Evolutionary conservation across 768 basidiomycete species (phyloP).

Genomic region (Pleurotus salmoneostramineus): DNA sequence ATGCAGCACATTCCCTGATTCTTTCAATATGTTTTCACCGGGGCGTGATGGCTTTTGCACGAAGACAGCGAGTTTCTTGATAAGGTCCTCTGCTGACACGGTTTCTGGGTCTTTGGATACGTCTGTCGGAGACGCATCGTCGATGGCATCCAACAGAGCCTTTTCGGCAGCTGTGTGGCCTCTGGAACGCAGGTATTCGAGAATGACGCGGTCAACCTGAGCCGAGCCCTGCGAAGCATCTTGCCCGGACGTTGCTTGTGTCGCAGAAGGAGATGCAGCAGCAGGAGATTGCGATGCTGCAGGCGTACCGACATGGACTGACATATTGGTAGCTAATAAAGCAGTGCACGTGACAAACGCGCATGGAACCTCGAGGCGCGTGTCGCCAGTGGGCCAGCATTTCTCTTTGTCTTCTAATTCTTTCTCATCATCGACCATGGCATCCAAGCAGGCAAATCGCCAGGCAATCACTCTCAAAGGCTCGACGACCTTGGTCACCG

Average conservation of each 20-base stretch:
- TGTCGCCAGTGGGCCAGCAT: too few species aligned
- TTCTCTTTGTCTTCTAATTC: too few species aligned
- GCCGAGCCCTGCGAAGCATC: constrained; percentile 30
- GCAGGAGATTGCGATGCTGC: constrained; percentile 46
- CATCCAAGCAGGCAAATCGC: constrained; percentile 45
- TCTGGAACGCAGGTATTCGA: constrained; percentile 46
- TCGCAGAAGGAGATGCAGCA: constrained; percentile 39
- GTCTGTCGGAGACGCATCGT: constrained; percentile 37
- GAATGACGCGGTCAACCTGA: constrained; percentile 37
- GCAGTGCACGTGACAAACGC: not conserved
- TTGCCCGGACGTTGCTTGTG: constrained; percentile 24
- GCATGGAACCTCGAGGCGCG: not conserved
- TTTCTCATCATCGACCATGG: constrained; percentile 3
- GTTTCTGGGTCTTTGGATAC: constrained; percentile 37
- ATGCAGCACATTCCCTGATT: constrained; percentile 59
- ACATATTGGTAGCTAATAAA: constrained; percentile 29
- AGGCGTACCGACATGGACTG: constrained; percentile 37
- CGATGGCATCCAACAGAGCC: constrained; percentile 40
- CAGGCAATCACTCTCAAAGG: constrained; percentile 94
- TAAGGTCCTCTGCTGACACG: constrained; percentile 43
- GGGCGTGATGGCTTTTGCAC: constrained; percentile 64
- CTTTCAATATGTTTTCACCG: constrained; percentile 70
- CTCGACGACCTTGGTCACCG: constrained; percentile 88
- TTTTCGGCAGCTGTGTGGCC: constrained; percentile 47
- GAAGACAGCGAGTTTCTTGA: constrained; percentile 59